These are phyloP conservation scores for Chenopodium berlandieri DNA, from an alignment of 148 eudicot genomes.

Conservation along the genomic window DNA sequence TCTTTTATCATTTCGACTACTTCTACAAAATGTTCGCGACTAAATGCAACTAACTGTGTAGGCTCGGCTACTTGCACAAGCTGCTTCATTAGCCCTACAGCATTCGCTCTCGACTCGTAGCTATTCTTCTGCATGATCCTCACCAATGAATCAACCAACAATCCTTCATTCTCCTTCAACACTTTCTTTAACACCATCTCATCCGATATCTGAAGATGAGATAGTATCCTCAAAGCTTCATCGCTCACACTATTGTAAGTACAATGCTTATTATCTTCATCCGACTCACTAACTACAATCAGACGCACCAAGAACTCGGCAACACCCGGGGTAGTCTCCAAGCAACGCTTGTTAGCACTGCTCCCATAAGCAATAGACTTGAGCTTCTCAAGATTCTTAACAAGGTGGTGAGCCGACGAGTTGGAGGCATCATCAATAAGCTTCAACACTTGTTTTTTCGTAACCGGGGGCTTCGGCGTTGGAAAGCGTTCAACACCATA, in stretches of 20 bases:
- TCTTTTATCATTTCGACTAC: background rate
- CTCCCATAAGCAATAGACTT: constrained; percentile 46
- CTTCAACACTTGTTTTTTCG: constrained; percentile 42
- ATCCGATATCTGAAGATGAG: constrained; percentile 44
- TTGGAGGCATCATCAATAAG: constrained; percentile 40
- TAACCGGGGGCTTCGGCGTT: constrained; percentile 57
- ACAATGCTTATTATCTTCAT: too few relatives aligned
- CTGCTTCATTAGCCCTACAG: background rate
- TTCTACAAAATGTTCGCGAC: background rate
- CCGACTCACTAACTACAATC: too few relatives aligned
- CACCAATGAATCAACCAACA: background rate
- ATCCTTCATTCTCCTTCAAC: background rate
- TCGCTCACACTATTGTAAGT: constrained; percentile 16
- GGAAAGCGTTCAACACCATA: constrained; percentile 65
- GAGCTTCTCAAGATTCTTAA: constrained; percentile 33
- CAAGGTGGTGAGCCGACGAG: constrained; percentile 5
- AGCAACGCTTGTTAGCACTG: constrained; percentile 48
- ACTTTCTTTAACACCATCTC: constrained; percentile 28
- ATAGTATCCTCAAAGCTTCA: constrained; percentile 50
- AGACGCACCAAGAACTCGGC: constrained; percentile 46
- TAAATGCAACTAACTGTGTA: background rate
- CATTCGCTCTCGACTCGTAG: constrained; percentile 7
- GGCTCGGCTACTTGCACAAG: background rate
- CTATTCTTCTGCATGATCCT: constrained; percentile 22
- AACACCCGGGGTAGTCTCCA: constrained; percentile 49